Evolutionary conservation across 139 green algal species (phyloP), one percentile per base, ranked within the genome.

Genomic region (Pleodorina starrii): DNA sequence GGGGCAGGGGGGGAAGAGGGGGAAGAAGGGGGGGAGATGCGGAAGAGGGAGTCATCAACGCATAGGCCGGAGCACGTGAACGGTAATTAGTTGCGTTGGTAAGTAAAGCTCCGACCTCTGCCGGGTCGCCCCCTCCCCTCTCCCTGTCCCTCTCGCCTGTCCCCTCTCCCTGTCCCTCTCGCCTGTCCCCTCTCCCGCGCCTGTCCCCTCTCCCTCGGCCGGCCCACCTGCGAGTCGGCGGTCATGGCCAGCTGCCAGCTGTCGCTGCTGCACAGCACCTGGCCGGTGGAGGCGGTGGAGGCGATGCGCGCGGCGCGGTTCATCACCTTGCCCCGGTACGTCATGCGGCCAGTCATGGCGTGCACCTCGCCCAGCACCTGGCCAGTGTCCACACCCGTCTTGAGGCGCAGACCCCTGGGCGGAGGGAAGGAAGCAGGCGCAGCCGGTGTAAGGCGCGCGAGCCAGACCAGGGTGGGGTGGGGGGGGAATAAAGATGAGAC

Each of bases 321-420:
- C 87, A 91, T 91, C 29, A 93, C 89, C 84, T 90, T 91, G 35
- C 91, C 91, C 38, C 91, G 84, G 76, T 94, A 94, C 10, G 91
- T 92, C 86, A 94, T 93, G 54, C 88, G 69, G 40, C 91, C 91
- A 0, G 91, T 92, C 72, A 90, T 92, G 44, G 88, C 89, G 68
- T 94, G 91, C 71, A 92, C 86, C 81, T 88, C 76, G 29, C 76
- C 85, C 59, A 92, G 86, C 48, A 92, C 85, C 71, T 91, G 81
- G 29, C 91, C 91, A 54, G 50, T 88, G 76, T 91, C 88, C 42
- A 94, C 79, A 1, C 91, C 91, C 19, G 87, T 91, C 83, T 93
- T 93, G 25, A 94, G 80, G 29, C 91, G 73, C 44, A 92, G 90
- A 43, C 91, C 91, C 32, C 89, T 80, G 81, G 29, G 54, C 35